phyloP scores from a whole-genome alignment of 139 green algal genomes.

The Chlamydomonas incerta region DNA sequence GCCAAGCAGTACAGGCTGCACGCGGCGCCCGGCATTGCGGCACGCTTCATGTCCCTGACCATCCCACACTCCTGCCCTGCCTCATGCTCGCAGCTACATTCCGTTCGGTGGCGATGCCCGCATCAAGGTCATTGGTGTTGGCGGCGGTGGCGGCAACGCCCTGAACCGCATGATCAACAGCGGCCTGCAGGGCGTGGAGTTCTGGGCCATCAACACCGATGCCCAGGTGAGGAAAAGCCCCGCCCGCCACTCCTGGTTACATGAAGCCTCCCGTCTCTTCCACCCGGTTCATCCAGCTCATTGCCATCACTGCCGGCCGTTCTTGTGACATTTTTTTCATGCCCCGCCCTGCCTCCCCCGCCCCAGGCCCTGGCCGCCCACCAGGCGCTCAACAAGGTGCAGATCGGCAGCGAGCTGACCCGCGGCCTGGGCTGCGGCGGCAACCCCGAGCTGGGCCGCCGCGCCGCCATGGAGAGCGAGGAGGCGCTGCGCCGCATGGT shows the following conservation, averaged over 20 bases:
- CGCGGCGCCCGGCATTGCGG: too few relatives aligned
- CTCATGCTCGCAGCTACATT: neutral
- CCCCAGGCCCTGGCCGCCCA: slow-evolving; percentile 90
- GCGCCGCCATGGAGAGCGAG: slow-evolving; percentile 90
- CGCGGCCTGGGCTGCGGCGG: slow-evolving; percentile 92
- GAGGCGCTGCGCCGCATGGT: slow-evolving; percentile 76
- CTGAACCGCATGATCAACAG: slow-evolving; percentile 97
- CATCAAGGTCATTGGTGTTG: slow-evolving; percentile 96
- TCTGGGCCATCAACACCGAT: slow-evolving; percentile 97
- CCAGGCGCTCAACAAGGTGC: slow-evolving; percentile 87
- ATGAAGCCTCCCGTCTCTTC: too few relatives aligned
- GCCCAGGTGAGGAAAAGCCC: slow-evolving; percentile 39
- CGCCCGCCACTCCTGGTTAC: too few relatives aligned
- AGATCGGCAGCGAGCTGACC: slow-evolving; percentile 93
- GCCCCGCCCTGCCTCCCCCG: too few relatives aligned
- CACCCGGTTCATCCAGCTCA: too few relatives aligned
- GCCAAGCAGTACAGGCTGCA: too few relatives aligned
- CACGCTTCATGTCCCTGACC: too few relatives aligned
- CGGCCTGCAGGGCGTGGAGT: slow-evolving; percentile 93
- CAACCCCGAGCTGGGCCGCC: slow-evolving; percentile 90
- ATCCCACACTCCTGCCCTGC: too few relatives aligned
- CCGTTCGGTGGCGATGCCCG: slow-evolving; percentile 67
- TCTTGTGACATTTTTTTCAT: too few relatives aligned
- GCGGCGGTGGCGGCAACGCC: slow-evolving; percentile 95
- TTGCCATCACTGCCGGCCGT: too few relatives aligned